Percentiles rank a stretch among this genome's conserved stretches.
Conservation (phyloP, 2,329 filamentous ascomycete species). For the Graphilbum sp. region DNA sequence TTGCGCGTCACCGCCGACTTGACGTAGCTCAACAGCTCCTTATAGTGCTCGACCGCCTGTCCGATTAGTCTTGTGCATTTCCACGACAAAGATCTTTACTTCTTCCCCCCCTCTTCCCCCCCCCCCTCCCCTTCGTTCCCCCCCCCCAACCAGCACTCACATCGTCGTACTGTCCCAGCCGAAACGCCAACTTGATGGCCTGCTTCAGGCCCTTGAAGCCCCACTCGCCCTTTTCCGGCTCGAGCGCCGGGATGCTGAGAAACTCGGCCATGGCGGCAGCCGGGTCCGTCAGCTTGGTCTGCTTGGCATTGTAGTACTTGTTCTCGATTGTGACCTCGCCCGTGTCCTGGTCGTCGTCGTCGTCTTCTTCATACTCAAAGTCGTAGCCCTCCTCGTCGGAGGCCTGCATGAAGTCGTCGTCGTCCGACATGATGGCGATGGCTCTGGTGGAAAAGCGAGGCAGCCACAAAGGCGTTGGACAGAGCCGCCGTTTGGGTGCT, state of each 20-base stretch:
- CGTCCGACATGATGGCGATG: constrained; percentile 53
- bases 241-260: constrained; percentile 66
- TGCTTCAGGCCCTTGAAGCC: constrained; percentile 97
- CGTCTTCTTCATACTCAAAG: constrained; percentile 90
- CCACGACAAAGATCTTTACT: background rate
- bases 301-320: constrained; percentile 99
- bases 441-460: too few species aligned
- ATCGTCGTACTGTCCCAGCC: constrained; percentile 72
- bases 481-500: too few species aligned
- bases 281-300: constrained; percentile 76
- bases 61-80: background rate
- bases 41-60: constrained; percentile 81
- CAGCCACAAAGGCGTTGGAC: background rate
- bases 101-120: background rate
- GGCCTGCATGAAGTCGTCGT: constrained; percentile 89
- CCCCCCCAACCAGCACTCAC: constrained; percentile 33
- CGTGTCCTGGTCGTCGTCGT: constrained; percentile 74
- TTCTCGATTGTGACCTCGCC: constrained; percentile 95
- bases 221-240: constrained; percentile 92
- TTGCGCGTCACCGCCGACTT: constrained; percentile 94
- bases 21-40: constrained; percentile 90
- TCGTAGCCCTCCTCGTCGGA: constrained; percentile 88
- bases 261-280: constrained; percentile 87
- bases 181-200: constrained; percentile 93
- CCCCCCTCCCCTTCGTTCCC: too few species aligned